A percentile compares a stretch with the other conserved stretches of the same genome.
Conservation (phyloP, 305 asterid species). For the Solanum aculeatissimum region DNA sequence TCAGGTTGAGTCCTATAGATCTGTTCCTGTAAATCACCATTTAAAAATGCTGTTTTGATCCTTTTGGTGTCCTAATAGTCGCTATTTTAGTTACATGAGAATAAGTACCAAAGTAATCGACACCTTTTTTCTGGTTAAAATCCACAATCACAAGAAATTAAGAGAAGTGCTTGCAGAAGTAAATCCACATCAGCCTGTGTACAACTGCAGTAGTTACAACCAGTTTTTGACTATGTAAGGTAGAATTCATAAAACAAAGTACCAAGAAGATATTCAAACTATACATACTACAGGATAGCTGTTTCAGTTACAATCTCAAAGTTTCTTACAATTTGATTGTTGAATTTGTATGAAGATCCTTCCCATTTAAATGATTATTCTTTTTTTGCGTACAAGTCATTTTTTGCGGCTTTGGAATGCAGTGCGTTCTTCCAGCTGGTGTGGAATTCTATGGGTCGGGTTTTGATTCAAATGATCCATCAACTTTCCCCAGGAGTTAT, state of each 20-base stretch:
- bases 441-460: conserved; percentile 66
- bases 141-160: too few relatives aligned
- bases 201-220: background rate
- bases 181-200: background rate
- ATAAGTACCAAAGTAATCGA: too few relatives aligned
- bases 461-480: conserved; percentile 37
- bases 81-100: too few relatives aligned
- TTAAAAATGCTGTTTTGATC: too few relatives aligned
- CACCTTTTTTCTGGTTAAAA: too few relatives aligned
- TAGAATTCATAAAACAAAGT: background rate
- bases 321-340: background rate
- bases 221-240: background rate
- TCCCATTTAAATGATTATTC: background rate
- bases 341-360: background rate
- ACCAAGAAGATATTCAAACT: background rate
- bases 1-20: too few relatives aligned
- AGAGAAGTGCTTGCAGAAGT: background rate
- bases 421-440: conserved; percentile 94
- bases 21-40: too few relatives aligned
- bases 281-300: background rate
- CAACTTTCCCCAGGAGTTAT: conserved; percentile 65
- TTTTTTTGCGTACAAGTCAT: background rate
- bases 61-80: too few relatives aligned
- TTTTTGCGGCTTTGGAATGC: conserved; percentile 1
- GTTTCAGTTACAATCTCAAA: background rate